These are phyloP conservation scores for Drechslera avenae DNA, from an alignment of 2,329 filamentous ascomycete genomes.

Conservation along the genomic window DNA sequence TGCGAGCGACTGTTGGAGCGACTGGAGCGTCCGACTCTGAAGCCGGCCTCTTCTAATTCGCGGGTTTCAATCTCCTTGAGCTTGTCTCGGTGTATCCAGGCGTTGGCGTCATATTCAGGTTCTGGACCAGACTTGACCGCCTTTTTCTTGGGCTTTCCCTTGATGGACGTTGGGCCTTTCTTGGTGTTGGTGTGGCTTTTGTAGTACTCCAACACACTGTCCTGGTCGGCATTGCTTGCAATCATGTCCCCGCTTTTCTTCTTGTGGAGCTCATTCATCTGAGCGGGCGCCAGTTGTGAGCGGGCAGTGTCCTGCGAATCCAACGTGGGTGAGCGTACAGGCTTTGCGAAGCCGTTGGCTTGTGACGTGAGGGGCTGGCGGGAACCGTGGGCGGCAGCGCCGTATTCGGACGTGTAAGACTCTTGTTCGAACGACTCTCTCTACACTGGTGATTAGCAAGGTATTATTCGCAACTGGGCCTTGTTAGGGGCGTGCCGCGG, in stretches of 20 bases:
- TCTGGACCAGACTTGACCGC: conserved; percentile 22
- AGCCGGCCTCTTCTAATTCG: conserved; percentile 79
- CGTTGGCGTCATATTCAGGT: conserved; percentile 61
- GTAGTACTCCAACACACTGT: conserved; percentile 56
- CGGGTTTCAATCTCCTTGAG: conserved; percentile 79
- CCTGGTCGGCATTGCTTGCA: conserved; percentile 51
- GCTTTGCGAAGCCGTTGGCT: conserved; percentile 41
- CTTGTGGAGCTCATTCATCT: conserved; percentile 45
- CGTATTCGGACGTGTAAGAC: conserved; percentile 46
- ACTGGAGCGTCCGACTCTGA: conserved; percentile 58
- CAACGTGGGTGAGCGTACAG: conserved; percentile 37
- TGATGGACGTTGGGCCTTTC: conserved; percentile 21
- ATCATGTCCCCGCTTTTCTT: conserved; percentile 52
- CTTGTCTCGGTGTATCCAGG: conserved; percentile 88
- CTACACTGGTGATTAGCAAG: conserved; percentile 35
- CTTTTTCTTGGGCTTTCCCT: conserved; percentile 40
- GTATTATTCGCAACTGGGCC: conserved; percentile 1
- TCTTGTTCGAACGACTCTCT: conserved; percentile 39
- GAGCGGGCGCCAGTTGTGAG: conserved; percentile 41
- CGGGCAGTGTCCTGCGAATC: conserved; percentile 37
- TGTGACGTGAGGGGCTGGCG: conserved; percentile 44
- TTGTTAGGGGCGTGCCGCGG: not conserved
- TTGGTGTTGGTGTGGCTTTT: conserved; percentile 30
- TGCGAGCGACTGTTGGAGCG: conserved; percentile 47
- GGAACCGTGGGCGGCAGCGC: conserved; percentile 30